Percentiles rank a stretch among this genome's conserved stretches.
Conservation (phyloP, 2,329 filamentous ascomycete genomes). For the Hymenoscyphus salicellus region DNA sequence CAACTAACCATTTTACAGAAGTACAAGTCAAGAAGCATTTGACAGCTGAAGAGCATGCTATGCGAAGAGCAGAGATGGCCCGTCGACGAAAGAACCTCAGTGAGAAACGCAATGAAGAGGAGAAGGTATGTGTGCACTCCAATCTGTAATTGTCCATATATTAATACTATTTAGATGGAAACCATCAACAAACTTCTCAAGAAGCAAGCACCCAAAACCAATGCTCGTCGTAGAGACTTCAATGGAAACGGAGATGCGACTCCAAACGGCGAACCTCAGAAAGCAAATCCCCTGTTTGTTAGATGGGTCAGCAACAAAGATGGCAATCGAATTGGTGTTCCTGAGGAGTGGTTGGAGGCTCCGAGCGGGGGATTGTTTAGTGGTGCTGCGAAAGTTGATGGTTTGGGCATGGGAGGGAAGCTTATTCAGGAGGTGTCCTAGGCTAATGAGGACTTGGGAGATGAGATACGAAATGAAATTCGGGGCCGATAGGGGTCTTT, state of each 20-base stretch:
- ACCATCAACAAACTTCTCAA: conserved; percentile 88
- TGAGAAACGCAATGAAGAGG: conserved; percentile 75
- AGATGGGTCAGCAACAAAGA: conserved; percentile 68
- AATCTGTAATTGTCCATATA: background rate
- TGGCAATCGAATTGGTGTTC: conserved; percentile 62
- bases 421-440: conserved; percentile 36
- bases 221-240: conserved; percentile 43
- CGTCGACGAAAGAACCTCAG: conserved; percentile 69
- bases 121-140: conserved; percentile 54
- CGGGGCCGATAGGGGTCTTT: background rate
- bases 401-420: conserved; percentile 30
- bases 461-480: background rate
- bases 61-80: conserved; percentile 72
- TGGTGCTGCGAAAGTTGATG: conserved; percentile 27
- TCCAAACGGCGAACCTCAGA: conserved; percentile 47
- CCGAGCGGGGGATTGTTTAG: conserved; percentile 61
- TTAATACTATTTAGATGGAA: conserved; percentile 61
- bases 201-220: conserved; percentile 77
- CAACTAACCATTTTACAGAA: conserved; percentile 42
- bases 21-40: conserved; percentile 71
- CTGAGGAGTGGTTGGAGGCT: conserved; percentile 63
- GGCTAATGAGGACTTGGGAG: background rate
- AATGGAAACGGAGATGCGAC: conserved; percentile 44
- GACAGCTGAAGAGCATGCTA: conserved; percentile 69
- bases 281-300: conserved; percentile 59